Percentiles rank a stretch among this genome's conserved stretches.
These are phyloP conservation scores for Calocybe gambosa DNA, from an alignment of 1,284 basidiomycete species.

Conservation along the genomic window DNA sequence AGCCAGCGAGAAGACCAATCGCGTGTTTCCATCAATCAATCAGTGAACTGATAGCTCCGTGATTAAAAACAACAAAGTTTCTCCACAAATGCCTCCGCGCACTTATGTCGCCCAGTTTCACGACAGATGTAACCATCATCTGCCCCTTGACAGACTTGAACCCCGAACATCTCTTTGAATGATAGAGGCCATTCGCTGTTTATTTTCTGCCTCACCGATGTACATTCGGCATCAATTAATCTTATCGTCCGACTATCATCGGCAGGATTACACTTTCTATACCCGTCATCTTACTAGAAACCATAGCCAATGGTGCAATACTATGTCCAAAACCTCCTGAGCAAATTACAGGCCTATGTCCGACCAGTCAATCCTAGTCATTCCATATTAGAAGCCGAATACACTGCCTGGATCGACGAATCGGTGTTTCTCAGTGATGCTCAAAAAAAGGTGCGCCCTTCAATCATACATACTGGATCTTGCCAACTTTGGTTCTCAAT, in stretches of 20 bases:
- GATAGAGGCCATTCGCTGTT: no score
- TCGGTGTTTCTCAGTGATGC: conserved; percentile 8
- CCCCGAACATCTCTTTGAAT: no score
- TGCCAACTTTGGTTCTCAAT: not conserved
- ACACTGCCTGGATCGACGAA: conserved; percentile 7
- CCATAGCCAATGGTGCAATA: conserved; percentile 3
- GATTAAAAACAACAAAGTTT: no score
- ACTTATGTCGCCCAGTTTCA: no score
- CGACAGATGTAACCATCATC: no score
- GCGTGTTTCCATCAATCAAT: not conserved
- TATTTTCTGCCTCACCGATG: no score
- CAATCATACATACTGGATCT: not conserved
- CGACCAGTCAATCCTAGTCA: conserved; percentile 6
- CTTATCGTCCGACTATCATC: no score
- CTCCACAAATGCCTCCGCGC: no score
- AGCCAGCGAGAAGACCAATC: not conserved
- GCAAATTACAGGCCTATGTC: conserved; percentile 1
- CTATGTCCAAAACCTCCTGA: conserved; percentile 8
- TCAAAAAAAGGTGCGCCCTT: conserved; percentile 3
- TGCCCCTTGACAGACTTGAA: no score
- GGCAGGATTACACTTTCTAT: no score
- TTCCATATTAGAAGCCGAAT: conserved; percentile 3
- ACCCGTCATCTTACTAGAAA: not conserved
- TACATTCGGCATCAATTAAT: no score
- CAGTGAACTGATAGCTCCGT: not conserved